A percentile compares a stretch with the other conserved stretches of the same genome.
phyloP scores from a whole-genome alignment of 2,329 filamentous ascomycete species.

The Corynespora cassiicola region DNA sequence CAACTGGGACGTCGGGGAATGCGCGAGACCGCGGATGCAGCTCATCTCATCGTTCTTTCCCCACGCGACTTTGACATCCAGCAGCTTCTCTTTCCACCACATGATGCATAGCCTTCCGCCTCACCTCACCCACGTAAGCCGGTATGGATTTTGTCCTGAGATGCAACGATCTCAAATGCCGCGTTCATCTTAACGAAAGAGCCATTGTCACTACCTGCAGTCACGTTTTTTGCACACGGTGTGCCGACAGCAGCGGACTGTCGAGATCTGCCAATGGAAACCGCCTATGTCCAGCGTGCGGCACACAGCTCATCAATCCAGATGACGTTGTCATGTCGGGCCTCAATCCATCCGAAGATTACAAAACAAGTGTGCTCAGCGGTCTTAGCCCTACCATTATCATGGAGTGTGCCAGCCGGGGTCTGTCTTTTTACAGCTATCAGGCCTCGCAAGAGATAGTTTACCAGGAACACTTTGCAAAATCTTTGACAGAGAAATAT shows the following conservation, averaged over 20 bases:
- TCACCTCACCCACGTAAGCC: not conserved
- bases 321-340: constrained; percentile 77
- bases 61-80: too few relatives aligned
- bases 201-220: constrained; percentile 92
- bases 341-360: constrained; percentile 83
- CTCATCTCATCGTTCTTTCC: too few relatives aligned
- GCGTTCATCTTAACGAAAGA: constrained; percentile 69
- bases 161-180: constrained; percentile 83
- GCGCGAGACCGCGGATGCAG: too few relatives aligned
- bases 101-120: not conserved
- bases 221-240: constrained; percentile 84
- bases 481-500: constrained; percentile 76
- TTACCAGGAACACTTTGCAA: constrained; percentile 79
- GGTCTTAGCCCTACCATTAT: constrained; percentile 81
- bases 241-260: constrained; percentile 71
- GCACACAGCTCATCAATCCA: constrained; percentile 68
- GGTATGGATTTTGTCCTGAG: constrained; percentile 76
- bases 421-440: constrained; percentile 84
- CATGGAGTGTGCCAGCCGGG: constrained; percentile 84
- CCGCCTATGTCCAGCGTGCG: constrained; percentile 77
- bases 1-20: too few relatives aligned
- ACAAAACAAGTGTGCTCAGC: constrained; percentile 85
- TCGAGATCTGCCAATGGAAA: constrained; percentile 59
- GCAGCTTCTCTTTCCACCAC: not conserved
- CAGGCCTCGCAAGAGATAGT: constrained; percentile 83